A percentile compares a stretch with the other conserved stretches of the same genome.
Conservation (phyloP, 2,329 filamentous ascomycete genomes). For the Arthrobotrys iridis region DNA sequence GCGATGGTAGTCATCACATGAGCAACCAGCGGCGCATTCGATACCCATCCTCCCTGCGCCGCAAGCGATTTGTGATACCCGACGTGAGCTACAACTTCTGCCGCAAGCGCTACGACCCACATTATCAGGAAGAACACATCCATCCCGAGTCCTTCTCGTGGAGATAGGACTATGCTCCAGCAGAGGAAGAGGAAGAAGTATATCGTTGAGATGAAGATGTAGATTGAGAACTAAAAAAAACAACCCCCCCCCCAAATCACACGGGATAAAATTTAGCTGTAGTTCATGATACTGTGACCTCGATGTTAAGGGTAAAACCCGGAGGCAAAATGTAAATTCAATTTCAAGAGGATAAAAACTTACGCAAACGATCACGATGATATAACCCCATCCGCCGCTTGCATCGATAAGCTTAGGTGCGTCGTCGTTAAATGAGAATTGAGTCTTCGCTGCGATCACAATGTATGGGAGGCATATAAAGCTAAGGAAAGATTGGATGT, state of each 20-base stretch:
- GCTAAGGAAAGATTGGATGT: neutral
- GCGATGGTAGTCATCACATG: neutral
- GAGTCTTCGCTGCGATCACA: neutral
- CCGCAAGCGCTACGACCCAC: neutral
- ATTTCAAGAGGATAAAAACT: neutral
- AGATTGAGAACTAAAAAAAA: slow-evolving; percentile 4
- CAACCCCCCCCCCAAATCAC: too few species aligned
- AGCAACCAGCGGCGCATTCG: neutral
- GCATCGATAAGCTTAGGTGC: neutral
- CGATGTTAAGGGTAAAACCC: too few species aligned
- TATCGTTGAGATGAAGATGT: neutral
- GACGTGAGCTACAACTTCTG: neutral
- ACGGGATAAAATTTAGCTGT: too few species aligned
- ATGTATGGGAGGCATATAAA: neutral
- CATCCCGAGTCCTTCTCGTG: neutral
- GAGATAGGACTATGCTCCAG: neutral
- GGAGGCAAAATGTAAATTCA: neutral
- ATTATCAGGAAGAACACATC: neutral
- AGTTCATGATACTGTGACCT: too few species aligned
- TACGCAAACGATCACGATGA: neutral
- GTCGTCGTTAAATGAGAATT: neutral
- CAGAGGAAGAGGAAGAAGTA: neutral
- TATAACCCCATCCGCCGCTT: slow-evolving; percentile 3
- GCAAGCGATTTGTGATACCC: neutral
- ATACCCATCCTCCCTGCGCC: neutral